phyloP scores from a whole-genome alignment of 176 grass and related monocot species.

The Tillandsia fasciculata region DNA sequence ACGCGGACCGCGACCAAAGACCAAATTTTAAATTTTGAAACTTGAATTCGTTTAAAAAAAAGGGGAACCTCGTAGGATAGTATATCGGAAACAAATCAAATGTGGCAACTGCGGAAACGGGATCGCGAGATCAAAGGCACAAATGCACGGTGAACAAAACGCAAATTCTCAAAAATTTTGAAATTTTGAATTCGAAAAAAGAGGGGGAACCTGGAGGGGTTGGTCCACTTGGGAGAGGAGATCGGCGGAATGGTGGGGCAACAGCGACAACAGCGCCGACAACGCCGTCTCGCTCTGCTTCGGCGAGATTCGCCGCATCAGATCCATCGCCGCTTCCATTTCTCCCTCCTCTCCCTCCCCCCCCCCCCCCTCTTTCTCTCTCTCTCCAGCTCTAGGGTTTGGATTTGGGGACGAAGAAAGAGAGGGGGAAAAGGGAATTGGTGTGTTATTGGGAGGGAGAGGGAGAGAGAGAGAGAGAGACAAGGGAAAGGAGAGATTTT shows the following conservation, averaged over 20 bases:
- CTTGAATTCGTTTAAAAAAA: no score
- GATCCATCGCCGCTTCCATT: constrained; percentile 97
- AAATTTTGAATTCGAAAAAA: not conserved
- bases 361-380: not conserved
- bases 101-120: not conserved
- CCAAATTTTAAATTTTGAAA: no score
- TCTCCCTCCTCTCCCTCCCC: not conserved
- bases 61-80: no score
- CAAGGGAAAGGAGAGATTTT: not conserved
- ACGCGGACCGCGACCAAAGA: no score
- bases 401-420: not conserved
- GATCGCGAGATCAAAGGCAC: not conserved
- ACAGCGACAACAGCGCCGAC: constrained; percentile 74
- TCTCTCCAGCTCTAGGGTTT: not conserved
- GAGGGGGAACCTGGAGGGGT: constrained; percentile 59
- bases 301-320: constrained; percentile 95
- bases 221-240: constrained; percentile 99
- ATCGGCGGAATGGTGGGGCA: constrained; percentile 88
- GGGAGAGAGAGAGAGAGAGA: constrained; percentile 1
- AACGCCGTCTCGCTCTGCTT: constrained; percentile 79
- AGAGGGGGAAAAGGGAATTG: not conserved
- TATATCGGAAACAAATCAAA: no score
- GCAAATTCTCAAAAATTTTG: not conserved
- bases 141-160: not conserved
- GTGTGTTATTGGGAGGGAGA: not conserved